These are phyloP conservation scores for Eremochloa ophiuroides DNA, from an alignment of 176 grass and related monocot genomes.

Conservation along the genomic window DNA sequence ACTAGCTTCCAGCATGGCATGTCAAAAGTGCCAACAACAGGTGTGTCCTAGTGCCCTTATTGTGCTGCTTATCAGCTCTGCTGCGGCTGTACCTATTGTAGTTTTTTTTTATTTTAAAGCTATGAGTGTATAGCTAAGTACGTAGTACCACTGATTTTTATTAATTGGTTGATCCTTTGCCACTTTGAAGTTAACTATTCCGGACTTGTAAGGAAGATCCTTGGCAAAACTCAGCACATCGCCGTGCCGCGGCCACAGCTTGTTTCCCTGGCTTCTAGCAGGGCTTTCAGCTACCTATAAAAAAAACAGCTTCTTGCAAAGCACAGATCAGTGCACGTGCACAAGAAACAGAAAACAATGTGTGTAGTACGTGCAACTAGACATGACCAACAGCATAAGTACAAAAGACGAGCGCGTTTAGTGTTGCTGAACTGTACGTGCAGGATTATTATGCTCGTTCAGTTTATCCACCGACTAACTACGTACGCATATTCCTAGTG, in stretches of 20 bases:
- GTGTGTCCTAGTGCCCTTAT: background rate
- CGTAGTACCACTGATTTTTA: no score
- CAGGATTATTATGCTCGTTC: background rate
- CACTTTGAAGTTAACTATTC: background rate
- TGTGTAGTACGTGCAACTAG: constrained; percentile 27
- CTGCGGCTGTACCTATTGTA: no score
- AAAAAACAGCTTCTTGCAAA: constrained; percentile 1
- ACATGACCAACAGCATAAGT: constrained; percentile 6
- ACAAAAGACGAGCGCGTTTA: constrained; percentile 1
- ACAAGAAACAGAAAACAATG: background rate
- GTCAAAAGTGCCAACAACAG: background rate
- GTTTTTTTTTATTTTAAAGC: no score
- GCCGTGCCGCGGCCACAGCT: background rate
- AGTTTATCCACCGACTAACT: constrained; percentile 23
- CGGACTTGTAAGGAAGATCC: constrained; percentile 10
- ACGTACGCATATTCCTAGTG: no score
- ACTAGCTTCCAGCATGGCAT: constrained; percentile 23
- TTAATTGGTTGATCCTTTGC: background rate
- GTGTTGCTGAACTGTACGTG: background rate
- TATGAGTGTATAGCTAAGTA: no score
- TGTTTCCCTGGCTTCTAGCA: constrained; percentile 15
- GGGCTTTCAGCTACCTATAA: background rate
- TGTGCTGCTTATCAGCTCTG: no score
- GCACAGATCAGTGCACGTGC: constrained; percentile 31
- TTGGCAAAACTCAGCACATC: background rate